Evolutionary conservation across 1,284 basidiomycete species (phyloP).

Genomic region (Ustanciosporium gigantosporum): DNA sequence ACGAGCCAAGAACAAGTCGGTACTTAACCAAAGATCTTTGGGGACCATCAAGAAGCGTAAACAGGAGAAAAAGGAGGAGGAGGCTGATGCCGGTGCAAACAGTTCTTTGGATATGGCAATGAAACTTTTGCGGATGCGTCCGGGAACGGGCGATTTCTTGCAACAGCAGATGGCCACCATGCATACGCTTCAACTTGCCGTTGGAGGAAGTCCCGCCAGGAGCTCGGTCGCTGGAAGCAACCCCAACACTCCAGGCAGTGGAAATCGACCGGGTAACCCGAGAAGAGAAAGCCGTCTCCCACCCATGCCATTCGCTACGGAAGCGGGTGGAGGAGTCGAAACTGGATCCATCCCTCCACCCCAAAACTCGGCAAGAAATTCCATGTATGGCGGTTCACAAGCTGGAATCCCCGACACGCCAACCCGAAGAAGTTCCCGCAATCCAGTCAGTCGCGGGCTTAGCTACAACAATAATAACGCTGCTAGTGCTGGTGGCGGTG

Average conservation of each 20-base stretch:
- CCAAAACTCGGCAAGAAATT: too few species aligned
- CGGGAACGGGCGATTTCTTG: constrained; percentile 52
- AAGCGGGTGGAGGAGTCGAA: too few species aligned
- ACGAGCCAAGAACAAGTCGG: constrained; percentile 71
- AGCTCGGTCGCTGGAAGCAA: not conserved
- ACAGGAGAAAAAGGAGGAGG: constrained; percentile 77
- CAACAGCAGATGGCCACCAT: constrained; percentile 52
- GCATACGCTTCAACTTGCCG: constrained; percentile 32
- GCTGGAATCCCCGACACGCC: too few species aligned
- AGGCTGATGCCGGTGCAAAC: constrained; percentile 26
- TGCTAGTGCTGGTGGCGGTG: too few species aligned
- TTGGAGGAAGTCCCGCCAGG: constrained; percentile 31
- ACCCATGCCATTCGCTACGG: too few species aligned
- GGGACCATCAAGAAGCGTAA: constrained; percentile 95
- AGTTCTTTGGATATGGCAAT: constrained; percentile 48
- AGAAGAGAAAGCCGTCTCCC: constrained; percentile 17
- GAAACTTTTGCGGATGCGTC: constrained; percentile 51
- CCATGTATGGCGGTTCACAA: too few species aligned
- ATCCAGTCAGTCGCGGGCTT: too few species aligned
- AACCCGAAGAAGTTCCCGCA: too few species aligned
- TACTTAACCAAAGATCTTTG: constrained; percentile 78
- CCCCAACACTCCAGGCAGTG: constrained; percentile 3
- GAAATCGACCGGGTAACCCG: not conserved
- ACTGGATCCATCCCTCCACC: too few species aligned
- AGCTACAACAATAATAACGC: too few species aligned